phyloP scores from a whole-genome alignment of 1,284 basidiomycete species.

The Fistulina hepatica region DNA sequence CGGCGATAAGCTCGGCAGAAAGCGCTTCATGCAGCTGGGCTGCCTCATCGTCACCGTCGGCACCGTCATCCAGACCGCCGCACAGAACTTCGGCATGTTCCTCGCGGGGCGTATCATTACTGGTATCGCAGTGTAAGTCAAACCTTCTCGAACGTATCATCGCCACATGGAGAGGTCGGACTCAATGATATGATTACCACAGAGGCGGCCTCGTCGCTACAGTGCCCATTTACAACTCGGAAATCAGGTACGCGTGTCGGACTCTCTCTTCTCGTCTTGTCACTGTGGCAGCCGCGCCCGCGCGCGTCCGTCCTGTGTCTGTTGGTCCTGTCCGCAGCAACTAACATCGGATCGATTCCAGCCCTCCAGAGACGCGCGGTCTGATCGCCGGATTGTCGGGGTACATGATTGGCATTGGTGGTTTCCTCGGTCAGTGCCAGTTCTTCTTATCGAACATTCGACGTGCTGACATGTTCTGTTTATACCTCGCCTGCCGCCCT shows the following conservation, averaged over 20 bases:
- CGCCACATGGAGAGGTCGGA: not conserved
- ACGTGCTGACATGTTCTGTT: no score
- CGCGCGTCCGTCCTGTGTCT: not conserved
- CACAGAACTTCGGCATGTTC: conserved; percentile 16
- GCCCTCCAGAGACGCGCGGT: conserved; percentile 13
- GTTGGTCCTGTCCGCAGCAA: not conserved
- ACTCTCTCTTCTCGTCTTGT: no score
- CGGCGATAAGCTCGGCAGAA: conserved; percentile 14
- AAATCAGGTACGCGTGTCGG: conserved; percentile 10
- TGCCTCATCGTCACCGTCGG: conserved; percentile 13
- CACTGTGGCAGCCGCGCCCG: no score
- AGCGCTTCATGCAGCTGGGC: conserved; percentile 14
- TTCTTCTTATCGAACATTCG: not conserved
- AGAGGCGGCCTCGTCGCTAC: conserved; percentile 12
- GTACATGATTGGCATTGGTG: conserved; percentile 14
- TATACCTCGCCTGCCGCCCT: no score
- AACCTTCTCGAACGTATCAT: no score
- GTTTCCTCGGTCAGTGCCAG: conserved; percentile 5
- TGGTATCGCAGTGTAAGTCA: conserved; percentile 15
- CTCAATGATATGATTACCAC: not conserved
- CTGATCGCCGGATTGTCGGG: conserved; percentile 14
- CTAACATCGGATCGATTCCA: conserved; percentile 1
- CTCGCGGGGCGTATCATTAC: conserved; percentile 13
- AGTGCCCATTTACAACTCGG: conserved; percentile 16
- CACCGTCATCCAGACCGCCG: conserved; percentile 15